Percentiles rank a stretch among this genome's conserved stretches.
phyloP scores from a whole-genome alignment of 805 yeast genomes.

The Candida vartiovaarae region DNA sequence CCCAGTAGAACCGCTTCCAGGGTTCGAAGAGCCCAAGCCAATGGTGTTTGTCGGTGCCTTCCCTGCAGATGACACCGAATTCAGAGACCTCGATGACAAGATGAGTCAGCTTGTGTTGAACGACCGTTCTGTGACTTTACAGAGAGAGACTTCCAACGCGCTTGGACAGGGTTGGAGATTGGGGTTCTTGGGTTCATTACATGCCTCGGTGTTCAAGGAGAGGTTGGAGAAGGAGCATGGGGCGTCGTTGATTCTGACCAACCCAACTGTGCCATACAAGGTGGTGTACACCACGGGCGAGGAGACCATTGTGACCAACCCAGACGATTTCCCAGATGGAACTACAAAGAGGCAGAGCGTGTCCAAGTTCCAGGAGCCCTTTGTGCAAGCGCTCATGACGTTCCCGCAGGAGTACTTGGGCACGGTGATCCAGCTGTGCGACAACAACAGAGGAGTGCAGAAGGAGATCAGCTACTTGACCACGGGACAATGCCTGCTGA shows the following conservation, averaged over 20 bases:
- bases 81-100: slow-evolving; percentile 82
- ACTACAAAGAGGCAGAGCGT: slow-evolving; percentile 32
- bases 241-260: slow-evolving; percentile 82
- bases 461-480: slow-evolving; percentile 68
- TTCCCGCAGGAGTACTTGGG: slow-evolving; percentile 89
- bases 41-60: slow-evolving; percentile 99
- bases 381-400: slow-evolving; percentile 84
- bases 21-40: slow-evolving; percentile 94
- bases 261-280: slow-evolving; percentile 93
- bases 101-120: slow-evolving; percentile 82
- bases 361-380: slow-evolving; percentile 71
- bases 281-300: slow-evolving; percentile 60
- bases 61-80: slow-evolving; percentile 92
- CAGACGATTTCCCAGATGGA: slow-evolving; percentile 82
- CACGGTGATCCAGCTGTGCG: slow-evolving; percentile 78
- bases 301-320: slow-evolving; percentile 69
- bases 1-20: slow-evolving; percentile 74
- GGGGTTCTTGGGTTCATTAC: slow-evolving; percentile 90
- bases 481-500: slow-evolving; percentile 74
- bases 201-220: slow-evolving; percentile 92
- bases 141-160: slow-evolving; percentile 88
- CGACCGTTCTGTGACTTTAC: slow-evolving; percentile 85
- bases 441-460: slow-evolving; percentile 76
- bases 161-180: slow-evolving; percentile 97
- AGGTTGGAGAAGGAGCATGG: slow-evolving; percentile 92